These are phyloP conservation scores for Apiotrichum laibachii DNA, from an alignment of 1,284 basidiomycete genomes.

Conservation along the genomic window DNA sequence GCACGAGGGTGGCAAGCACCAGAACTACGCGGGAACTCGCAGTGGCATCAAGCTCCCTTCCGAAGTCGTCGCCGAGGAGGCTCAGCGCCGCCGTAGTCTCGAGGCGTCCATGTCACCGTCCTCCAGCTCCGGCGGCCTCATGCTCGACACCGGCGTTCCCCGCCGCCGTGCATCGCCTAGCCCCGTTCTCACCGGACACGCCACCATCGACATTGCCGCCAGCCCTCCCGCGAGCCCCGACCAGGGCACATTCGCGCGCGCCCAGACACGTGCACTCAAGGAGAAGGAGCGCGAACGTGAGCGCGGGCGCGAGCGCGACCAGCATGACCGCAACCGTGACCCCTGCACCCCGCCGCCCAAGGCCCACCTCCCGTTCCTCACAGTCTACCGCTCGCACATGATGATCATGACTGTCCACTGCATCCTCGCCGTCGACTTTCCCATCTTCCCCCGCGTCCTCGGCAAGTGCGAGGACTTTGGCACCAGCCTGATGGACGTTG, in stretches of 20 bases:
- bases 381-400: slow-evolving; percentile 91
- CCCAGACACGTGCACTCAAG: neutral
- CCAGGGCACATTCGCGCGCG: neutral
- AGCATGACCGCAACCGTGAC: neutral
- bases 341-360: neutral
- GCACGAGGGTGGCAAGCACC: neutral
- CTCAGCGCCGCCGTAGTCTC: neutral
- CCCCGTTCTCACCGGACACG: neutral
- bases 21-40: slow-evolving; percentile 37
- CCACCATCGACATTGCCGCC: slow-evolving; percentile 6
- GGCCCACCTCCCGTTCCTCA: slow-evolving; percentile 59
- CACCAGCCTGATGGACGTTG: slow-evolving; percentile 95
- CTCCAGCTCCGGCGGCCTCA: neutral
- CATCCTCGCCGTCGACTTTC: slow-evolving; percentile 96
- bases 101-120: neutral
- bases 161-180: slow-evolving; percentile 3
- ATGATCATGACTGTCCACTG: slow-evolving; percentile 86
- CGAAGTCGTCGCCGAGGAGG: slow-evolving; percentile 16
- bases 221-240: neutral
- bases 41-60: slow-evolving; percentile 14
- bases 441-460: slow-evolving; percentile 78
- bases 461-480: slow-evolving; percentile 96
- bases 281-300: slow-evolving; percentile 5
- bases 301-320: neutral
- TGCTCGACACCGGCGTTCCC: neutral